phyloP scores from a whole-genome alignment of 495 filamentous ascomycete genomes.

The Penicillium soppii region DNA sequence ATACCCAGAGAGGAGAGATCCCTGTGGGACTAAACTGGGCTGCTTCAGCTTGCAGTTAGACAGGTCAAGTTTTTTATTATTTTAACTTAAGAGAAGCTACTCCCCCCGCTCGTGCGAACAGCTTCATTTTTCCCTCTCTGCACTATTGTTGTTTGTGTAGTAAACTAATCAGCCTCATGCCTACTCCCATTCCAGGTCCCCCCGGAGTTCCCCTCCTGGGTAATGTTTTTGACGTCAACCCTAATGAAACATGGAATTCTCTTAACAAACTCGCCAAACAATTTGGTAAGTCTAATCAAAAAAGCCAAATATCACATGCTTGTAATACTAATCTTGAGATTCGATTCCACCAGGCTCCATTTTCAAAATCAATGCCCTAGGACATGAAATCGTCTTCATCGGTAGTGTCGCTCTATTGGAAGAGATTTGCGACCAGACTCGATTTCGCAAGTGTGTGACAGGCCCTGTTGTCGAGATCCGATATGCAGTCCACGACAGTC shows the following conservation, averaged over 20 bases:
- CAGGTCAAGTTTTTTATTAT: too few relatives aligned
- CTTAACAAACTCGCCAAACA: constrained; percentile 62
- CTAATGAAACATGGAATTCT: constrained; percentile 60
- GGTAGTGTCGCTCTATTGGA: constrained; percentile 58
- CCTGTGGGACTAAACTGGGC: too few relatives aligned
- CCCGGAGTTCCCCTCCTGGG: constrained; percentile 60
- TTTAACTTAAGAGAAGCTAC: constrained; percentile 15
- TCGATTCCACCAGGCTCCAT: constrained; percentile 59
- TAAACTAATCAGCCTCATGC: constrained; percentile 13
- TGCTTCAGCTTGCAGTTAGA: too few relatives aligned
- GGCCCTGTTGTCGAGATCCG: constrained; percentile 60
- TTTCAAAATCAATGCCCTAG: constrained; percentile 63
- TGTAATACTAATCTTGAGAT: too few relatives aligned
- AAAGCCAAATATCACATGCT: too few relatives aligned
- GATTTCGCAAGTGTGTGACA: constrained; percentile 65
- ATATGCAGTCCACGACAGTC: constrained; percentile 62
- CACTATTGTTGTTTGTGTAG: not conserved
- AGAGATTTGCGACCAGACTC: constrained; percentile 70
- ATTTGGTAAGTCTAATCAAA: constrained; percentile 58
- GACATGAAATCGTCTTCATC: constrained; percentile 53
- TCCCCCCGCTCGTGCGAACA: constrained; percentile 7
- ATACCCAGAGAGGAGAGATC: too few relatives aligned
- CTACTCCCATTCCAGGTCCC: constrained; percentile 20
- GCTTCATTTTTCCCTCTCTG: constrained; percentile 1
- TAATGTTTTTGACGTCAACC: constrained; percentile 64